Base-by-base conservation (phyloP, 2,329 filamentous ascomycete genomes). In the Metarhizium anisopliae region DNA sequence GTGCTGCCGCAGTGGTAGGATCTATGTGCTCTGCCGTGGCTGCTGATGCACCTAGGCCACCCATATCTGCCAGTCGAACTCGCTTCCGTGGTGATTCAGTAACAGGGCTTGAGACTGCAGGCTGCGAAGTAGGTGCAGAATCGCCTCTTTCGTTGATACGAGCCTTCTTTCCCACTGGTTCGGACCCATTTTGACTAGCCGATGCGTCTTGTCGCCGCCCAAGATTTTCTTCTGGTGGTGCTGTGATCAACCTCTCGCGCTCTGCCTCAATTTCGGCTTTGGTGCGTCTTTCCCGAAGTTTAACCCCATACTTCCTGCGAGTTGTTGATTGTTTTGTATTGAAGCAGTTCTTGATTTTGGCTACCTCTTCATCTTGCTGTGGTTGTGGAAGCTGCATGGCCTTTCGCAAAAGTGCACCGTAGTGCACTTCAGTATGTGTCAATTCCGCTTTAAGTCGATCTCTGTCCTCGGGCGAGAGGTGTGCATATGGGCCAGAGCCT, bases 231-330 rank as follows among this genome's bases (percentile, higher is more conserved):
- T 10, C 54, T 14, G 35, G 16, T 10, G 18, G 10, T 35, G 11
- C 25, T 6, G 55, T 36, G 8, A 70, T 52, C 3, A 75, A 62
- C 13, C 73, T 72, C 53, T 69, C 66, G 10, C 75, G 74, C n/a
- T 73, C 68, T 8, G 72, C 70, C 2, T 75, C 69, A 16, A 81
- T 76, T 57, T 78, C 75, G 0, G 69, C 70, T 57, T 65, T 74
- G 2, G 74, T 74, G 0, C 79, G 75, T 13, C 78, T 70, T 59
- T 76, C 72, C 0, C 78, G 74, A 14, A 83, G 70, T 2, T 74
- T 73, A 36, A 84, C 78, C n/a, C 80, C 80, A 58, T 77, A 83
- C 58, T 76, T 81, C 63, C 81, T 83, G 13, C 81, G 74, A 3
- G 81, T 77, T n/a, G 73, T 72, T 54, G 77, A 81, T 63, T 81